phyloP scores from a whole-genome alignment of 225 moss, liverwort and hornwort species.

The Takakia lepidozioides region DNA sequence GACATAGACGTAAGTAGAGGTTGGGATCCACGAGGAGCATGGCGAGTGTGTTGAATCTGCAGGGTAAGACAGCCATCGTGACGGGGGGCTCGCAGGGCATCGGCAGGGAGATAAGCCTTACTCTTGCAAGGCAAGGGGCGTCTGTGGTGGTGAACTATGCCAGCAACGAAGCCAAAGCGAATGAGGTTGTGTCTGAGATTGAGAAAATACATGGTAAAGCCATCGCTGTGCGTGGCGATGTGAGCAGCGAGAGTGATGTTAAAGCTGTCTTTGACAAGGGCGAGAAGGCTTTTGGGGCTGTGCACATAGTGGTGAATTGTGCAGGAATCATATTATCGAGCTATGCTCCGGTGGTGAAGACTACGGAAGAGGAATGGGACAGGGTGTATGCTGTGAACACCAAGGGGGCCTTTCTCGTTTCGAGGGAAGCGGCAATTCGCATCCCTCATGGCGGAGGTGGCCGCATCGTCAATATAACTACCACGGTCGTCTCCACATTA shows the following conservation, averaged over 20 bases:
- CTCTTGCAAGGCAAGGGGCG: conserved; percentile 17
- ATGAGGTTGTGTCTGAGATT: conserved; percentile 9
- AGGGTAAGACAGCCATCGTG: conserved; percentile 22
- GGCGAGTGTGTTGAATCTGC: not conserved
- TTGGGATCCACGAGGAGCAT: too few relatives aligned
- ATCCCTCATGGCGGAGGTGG: conserved; percentile 13
- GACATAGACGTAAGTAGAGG: too few relatives aligned
- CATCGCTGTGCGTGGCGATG: conserved; percentile 21
- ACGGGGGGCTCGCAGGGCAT: conserved; percentile 35
- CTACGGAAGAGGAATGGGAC: conserved; percentile 37
- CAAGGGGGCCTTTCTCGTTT: conserved; percentile 24
- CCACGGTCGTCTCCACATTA: conserved; percentile 6
- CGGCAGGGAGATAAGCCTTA: conserved; percentile 11
- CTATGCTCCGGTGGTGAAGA: conserved; percentile 22
- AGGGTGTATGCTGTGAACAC: conserved; percentile 10
- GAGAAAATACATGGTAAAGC: conserved; percentile 9
- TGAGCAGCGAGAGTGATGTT: conserved; percentile 12
- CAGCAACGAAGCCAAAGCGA: conserved; percentile 25
- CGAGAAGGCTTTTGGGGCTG: conserved; percentile 14
- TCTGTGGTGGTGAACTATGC: conserved; percentile 16
- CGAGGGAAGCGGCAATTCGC: conserved; percentile 17
- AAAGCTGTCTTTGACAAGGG: conserved; percentile 15
- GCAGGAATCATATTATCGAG: conserved; percentile 17
- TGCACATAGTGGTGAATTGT: conserved; percentile 19
- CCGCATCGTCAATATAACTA: conserved; percentile 22